Evolutionary conservation across 176 grass and related monocot genomes (phyloP), one percentile per base, ranked within the genome.

Genomic region (Oryza nivara): DNA sequence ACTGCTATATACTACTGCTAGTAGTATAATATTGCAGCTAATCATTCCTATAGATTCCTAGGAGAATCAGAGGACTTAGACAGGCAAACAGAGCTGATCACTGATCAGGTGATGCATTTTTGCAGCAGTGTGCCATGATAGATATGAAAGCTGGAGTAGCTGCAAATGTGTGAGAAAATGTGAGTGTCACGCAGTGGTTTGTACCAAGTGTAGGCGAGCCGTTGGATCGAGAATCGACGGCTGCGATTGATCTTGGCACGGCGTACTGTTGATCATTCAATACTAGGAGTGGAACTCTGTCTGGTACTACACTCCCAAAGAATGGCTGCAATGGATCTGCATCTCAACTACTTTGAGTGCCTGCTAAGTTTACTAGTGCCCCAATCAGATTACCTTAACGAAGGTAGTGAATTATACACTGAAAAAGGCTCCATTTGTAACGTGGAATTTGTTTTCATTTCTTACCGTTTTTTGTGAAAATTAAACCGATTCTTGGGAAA

Each of bases 41-140:
- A 77, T 22, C 65, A 85, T 71, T 22, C 34, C 17, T 15, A 70
- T 10, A 70, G 51, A 71, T 71, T 32, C 28, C 63, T 52, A 47
- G 9, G 35, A 78, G 46, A 30, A 69, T 44, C 15, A 10, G 19
- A 60, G 46, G 20, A 26, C 30, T 26, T 25, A 2, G 30, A 32
- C 30, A 74, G 48, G 34, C 44, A 10, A 63, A 20, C 26, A 68
- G 10, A 20, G 3, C 14, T 49, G 44, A 46, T 46, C 63, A n/a
- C 14, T 49, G 9, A 46, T 46, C 63, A n/a, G 49, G 15, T 11
- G 73, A 56, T n/a, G 14, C 47, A 75, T 12, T 75, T 75, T 75
- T 75, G 47, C 46, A 32, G 46, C 72, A 74, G 72, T 20, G 25
- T 34, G 51, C 14, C n/a, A 47, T 8, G 2, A 6, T 19, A 49